phyloP scores from a whole-genome alignment of 1,284 basidiomycete species.

The Fomitopsis betulina region DNA sequence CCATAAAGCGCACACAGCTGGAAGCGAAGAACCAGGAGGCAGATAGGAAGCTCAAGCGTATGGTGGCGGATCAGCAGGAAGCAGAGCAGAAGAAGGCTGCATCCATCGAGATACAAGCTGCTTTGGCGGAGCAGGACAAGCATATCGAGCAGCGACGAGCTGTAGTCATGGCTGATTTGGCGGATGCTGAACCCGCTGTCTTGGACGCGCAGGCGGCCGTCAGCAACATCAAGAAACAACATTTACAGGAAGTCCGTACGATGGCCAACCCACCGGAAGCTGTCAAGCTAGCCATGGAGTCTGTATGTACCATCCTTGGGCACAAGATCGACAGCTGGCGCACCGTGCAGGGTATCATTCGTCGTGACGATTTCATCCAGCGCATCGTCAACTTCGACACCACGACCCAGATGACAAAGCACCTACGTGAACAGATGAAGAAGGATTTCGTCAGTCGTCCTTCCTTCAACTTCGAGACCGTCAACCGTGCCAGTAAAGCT shows the following conservation, averaged over 20 bases:
- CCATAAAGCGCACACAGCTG: slow-evolving; percentile 90
- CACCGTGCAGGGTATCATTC: slow-evolving; percentile 93
- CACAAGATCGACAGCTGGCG: slow-evolving; percentile 98
- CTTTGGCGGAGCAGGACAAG: slow-evolving; percentile 87
- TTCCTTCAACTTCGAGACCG: slow-evolving; percentile 93
- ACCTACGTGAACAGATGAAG: slow-evolving; percentile 90
- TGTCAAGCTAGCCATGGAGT: slow-evolving; percentile 98
- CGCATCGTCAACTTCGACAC: slow-evolving; percentile 98
- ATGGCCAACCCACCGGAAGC: slow-evolving; percentile 99
- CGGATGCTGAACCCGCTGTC: slow-evolving; percentile 97
- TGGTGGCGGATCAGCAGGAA: slow-evolving; percentile 98
- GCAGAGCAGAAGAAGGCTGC: slow-evolving; percentile 98
- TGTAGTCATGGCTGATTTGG: slow-evolving; percentile 93
- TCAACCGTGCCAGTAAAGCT: slow-evolving; percentile 94
- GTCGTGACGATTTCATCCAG: slow-evolving; percentile 96
- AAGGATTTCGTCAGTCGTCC: slow-evolving; percentile 90
- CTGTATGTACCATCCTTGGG: slow-evolving; percentile 96
- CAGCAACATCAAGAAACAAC: slow-evolving; percentile 95
- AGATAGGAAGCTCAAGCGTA: slow-evolving; percentile 95
- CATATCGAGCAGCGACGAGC: slow-evolving; percentile 85
- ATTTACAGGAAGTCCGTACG: slow-evolving; percentile 94
- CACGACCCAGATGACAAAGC: slow-evolving; percentile 83
- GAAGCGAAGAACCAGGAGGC: slow-evolving; percentile 93
- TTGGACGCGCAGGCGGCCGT: slow-evolving; percentile 93
- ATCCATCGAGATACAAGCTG: slow-evolving; percentile 94